A percentile compares a stretch with the other conserved stretches of the same genome.
Evolutionary conservation across 805 yeast genomes (phyloP).

Genomic region (Saccharomycopsis amapae): DNA sequence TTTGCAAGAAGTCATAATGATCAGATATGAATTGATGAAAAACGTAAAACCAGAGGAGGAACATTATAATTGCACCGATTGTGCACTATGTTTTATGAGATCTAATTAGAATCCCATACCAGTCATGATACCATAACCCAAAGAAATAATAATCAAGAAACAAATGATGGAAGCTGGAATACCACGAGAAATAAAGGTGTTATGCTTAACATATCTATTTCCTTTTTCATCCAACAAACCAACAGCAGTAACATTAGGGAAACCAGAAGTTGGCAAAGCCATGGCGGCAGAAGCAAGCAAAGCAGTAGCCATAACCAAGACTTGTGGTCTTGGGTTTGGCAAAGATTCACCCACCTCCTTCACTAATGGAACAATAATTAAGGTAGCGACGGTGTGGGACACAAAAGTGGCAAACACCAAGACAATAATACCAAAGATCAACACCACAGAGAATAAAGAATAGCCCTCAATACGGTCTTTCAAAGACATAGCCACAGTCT

Average conservation of each 20-base stretch:
- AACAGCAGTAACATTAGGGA: constrained; percentile 96
- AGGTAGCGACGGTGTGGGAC: constrained; percentile 96
- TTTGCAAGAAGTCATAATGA: too few species aligned
- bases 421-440: constrained; percentile 75
- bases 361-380: constrained; percentile 85
- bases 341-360: constrained; percentile 74
- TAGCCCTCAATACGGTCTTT: constrained; percentile 62
- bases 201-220: constrained; percentile 81
- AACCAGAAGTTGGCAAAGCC: constrained; percentile 97
- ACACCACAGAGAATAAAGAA: constrained; percentile 56
- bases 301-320: constrained; percentile 61
- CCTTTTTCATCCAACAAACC: constrained; percentile 92
- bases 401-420: constrained; percentile 88
- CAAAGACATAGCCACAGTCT: constrained; percentile 66
- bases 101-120: constrained; percentile 8
- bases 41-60: too few species aligned
- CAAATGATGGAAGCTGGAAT: constrained; percentile 79
- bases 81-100: too few species aligned
- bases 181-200: constrained; percentile 81
- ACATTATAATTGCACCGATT: too few species aligned
- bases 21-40: too few species aligned
- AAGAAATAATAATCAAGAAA: constrained; percentile 60
- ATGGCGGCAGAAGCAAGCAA: constrained; percentile 85
- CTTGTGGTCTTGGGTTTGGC: constrained; percentile 73
- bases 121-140: constrained; percentile 71